Evolutionary conservation across 306 rosid genomes (phyloP), one percentile per base, ranked within the genome.

Genomic region (Gastrolobium villosum): DNA sequence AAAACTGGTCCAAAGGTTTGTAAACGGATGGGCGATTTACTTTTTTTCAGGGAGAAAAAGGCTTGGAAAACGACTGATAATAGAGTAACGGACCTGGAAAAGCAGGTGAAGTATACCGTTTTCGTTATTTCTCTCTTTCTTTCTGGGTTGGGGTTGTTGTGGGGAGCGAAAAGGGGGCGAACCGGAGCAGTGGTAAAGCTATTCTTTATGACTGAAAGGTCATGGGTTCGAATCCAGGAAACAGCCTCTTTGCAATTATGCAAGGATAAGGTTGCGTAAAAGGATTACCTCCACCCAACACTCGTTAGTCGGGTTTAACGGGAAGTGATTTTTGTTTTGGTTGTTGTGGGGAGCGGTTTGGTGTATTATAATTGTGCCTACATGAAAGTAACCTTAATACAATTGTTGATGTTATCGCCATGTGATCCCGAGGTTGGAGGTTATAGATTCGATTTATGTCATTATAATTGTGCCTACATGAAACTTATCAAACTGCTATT

Each of bases 1-100:
- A 48, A 69, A 40, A 36, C 30, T 7, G 72, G n/a, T 72, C 67
- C 30, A 59, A 60, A 14, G 26, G 67, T 65, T 60, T 68, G 44
- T 57, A 65, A 79, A 31, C 83, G 79, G 54, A 55, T 10, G 11
- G n/a, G 34, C 46, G 78, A 6, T 45, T 14, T 48, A 49, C 26
- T 70, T 46, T 66, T 68, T 10, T 74, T 5, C 85, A 93, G 99
- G 91, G 93, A 85, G 88, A 86, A 78, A 67, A 87, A 65, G 65
- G 43, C 66, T 48, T 32, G 55, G 40, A 82, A 80, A 72, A 63
- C 74, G 50, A 81, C 82, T 83, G 88, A 88, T 39, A 84, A 79
- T 31, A 92, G 82, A 83, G 79, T 88, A 61, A 65, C 36, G 54
- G 79, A 46, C 68, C 79, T 92, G 74, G 98, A 92, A 84, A 85